A percentile compares a stretch with the other conserved stretches of the same genome.
Evolutionary conservation across 495 filamentous ascomycete genomes (phyloP).

Genomic region (Elaphomyces granulatus): DNA sequence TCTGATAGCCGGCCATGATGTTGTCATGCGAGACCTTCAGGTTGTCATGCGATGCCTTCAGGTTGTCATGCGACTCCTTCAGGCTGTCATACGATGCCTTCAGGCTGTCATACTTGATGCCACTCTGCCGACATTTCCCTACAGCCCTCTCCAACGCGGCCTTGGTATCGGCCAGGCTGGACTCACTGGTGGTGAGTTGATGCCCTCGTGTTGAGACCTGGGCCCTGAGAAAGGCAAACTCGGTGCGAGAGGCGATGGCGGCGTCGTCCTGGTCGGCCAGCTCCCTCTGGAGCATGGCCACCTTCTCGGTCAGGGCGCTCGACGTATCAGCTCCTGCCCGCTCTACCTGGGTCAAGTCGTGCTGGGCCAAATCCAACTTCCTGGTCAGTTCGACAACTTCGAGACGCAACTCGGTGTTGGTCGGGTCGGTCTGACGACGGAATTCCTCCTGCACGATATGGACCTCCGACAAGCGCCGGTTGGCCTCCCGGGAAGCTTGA

Average conservation of each 20-base stretch:
- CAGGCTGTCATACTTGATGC: background rate
- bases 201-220: background rate
- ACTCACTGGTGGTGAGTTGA: background rate
- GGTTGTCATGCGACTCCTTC: background rate
- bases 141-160: background rate
- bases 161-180: background rate
- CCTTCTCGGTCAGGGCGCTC: background rate
- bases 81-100: background rate
- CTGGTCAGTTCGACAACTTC: background rate
- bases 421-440: background rate
- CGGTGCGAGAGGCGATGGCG: background rate
- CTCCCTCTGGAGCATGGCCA: background rate
- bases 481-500: background rate
- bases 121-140: background rate
- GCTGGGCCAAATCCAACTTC: background rate
- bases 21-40: background rate
- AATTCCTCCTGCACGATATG: background rate
- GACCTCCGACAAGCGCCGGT: background rate
- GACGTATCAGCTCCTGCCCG: background rate
- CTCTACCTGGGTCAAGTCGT: background rate
- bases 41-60: background rate
- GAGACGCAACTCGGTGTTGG: background rate
- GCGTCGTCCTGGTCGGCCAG: background rate
- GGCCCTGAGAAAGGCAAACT: background rate
- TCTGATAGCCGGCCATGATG: background rate